Base-by-base conservation (phyloP, 768 basidiomycete genomes). In the Sarcodon sp. region DNA sequence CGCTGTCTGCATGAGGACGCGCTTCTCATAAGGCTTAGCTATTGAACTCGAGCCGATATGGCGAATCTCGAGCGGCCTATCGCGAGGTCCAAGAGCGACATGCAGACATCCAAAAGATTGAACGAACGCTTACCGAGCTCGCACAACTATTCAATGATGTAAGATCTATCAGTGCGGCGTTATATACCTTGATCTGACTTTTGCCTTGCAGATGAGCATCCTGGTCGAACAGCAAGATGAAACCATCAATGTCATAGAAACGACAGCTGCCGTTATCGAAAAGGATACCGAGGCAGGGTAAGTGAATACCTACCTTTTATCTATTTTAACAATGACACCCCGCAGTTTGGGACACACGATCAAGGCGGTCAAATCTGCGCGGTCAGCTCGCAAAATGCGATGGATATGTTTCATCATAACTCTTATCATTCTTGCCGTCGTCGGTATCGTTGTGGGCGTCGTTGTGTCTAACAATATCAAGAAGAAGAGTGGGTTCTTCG, bases 81-180 rank as follows among this genome's bases (percentile, higher is more conserved):
- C 79, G 83, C 46, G 94, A 99, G 61, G 94, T 97, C n/a, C 94
- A 98, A 68, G 87, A 85, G 57, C 83, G 94, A 51, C 92, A 98
- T 59, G 87, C 86, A 62, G 93, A 99, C 56, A 88, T 99, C 64
- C 82, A 90, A 65, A 84, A 85, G 58, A 98, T 99, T 57, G 94
- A 97, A 64, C 76, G 77, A 66, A 98, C 93, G 8, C 69, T 99
- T 41, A 82, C 80, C 11, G 90, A 98, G 66, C 77, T 98, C 41
- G 93, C 91, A 8, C 90, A 94, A 59, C 71, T 99, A 56, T 96
- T 97, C 71, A 91, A 91, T 61, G 94, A 99, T 61, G 89, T 90
- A 48, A 38, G 80, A 69, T 4, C 4, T 27, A 4, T 27, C 4
- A 3, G 21, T n/a, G 18, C 16, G 10, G 36, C 18, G 34, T 37